Conservation (phyloP, 345 rosid genomes). For the Arabis hirsuta region DNA sequence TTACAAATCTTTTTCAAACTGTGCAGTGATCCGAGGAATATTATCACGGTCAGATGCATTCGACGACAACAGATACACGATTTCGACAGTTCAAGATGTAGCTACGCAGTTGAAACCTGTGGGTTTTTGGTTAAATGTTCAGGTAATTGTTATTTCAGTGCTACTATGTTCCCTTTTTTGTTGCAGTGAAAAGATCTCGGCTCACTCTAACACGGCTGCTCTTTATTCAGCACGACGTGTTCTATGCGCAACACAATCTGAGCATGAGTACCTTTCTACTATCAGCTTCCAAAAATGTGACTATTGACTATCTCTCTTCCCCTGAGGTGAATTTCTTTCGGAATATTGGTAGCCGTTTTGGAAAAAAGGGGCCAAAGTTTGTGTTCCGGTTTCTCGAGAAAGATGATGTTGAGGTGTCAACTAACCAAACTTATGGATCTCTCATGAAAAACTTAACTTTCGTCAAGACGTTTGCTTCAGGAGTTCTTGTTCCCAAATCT, state of each 20-base stretch:
- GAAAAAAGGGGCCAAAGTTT: slow-evolving; percentile 54
- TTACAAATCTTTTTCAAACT: slow-evolving; percentile 23
- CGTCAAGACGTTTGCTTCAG: slow-evolving; percentile 93
- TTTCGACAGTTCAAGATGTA: slow-evolving; percentile 57
- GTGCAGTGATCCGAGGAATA: slow-evolving; percentile 67
- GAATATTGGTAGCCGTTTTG: slow-evolving; percentile 55
- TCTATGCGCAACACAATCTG: slow-evolving; percentile 72
- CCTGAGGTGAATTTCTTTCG: slow-evolving; percentile 80
- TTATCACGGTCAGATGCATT: slow-evolving; percentile 57
- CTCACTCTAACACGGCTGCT: slow-evolving; percentile 22
- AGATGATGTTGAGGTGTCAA: slow-evolving; percentile 66
- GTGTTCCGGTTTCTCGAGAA: slow-evolving; percentile 62
- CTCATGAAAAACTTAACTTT: slow-evolving; percentile 65
- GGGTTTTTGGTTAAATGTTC: slow-evolving; percentile 80
- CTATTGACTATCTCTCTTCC: slow-evolving; percentile 70
- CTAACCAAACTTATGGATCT: slow-evolving; percentile 74
- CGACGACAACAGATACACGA: slow-evolving; percentile 41
- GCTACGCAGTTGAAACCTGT: slow-evolving; percentile 47
- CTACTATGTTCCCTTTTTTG: background rate
- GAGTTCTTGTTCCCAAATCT: slow-evolving; percentile 81
- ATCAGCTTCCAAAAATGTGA: slow-evolving; percentile 52
- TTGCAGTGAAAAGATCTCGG: background rate
- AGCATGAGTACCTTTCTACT: slow-evolving; percentile 70
- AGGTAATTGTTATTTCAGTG: slow-evolving; percentile 55
- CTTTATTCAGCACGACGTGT: slow-evolving; percentile 69